Conservation (phyloP, 1,139 yeast species). For the Pichia sp. region DNA sequence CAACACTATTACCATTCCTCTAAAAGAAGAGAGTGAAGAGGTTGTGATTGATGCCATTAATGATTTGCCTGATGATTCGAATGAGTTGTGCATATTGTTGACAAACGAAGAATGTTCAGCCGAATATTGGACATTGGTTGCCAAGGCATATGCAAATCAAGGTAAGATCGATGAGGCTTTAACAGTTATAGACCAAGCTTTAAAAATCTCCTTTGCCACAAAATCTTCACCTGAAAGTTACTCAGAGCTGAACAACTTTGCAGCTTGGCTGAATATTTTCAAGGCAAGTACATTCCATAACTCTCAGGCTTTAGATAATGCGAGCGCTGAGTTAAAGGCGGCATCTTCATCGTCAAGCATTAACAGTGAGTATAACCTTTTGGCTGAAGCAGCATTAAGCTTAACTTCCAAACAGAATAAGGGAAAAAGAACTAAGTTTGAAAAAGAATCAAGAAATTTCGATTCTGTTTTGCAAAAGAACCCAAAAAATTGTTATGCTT, state of each 20-base stretch:
- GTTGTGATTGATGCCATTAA: slow-evolving; percentile 63
- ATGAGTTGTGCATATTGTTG: slow-evolving; percentile 71
- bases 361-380: slow-evolving; percentile 20
- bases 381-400: slow-evolving; percentile 29
- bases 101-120: slow-evolving; percentile 73
- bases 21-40: slow-evolving; percentile 57
- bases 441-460: slow-evolving; percentile 61
- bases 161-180: slow-evolving; percentile 59
- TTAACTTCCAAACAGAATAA: slow-evolving; percentile 27
- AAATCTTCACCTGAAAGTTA: slow-evolving; percentile 43
- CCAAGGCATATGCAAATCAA: slow-evolving; percentile 70
- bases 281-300: slow-evolving; percentile 28
- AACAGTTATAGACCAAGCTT: slow-evolving; percentile 59
- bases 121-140: slow-evolving; percentile 80
- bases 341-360: slow-evolving; percentile 22
- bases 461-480: slow-evolving; percentile 50
- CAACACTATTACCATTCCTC: slow-evolving; percentile 45
- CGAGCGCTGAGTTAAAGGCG: slow-evolving; percentile 26
- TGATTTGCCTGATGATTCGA: slow-evolving; percentile 86
- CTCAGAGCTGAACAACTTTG: slow-evolving; percentile 54
- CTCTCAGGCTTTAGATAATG: slow-evolving; percentile 23
- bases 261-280: slow-evolving; percentile 70
- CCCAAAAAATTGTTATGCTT: slow-evolving; percentile 62
- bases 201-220: slow-evolving; percentile 40
- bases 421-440: slow-evolving; percentile 37